A percentile compares a stretch with the other conserved stretches of the same genome.
Evolutionary conservation across 1,284 basidiomycete species (phyloP).

Genomic region (Leccinum subrobustum): DNA sequence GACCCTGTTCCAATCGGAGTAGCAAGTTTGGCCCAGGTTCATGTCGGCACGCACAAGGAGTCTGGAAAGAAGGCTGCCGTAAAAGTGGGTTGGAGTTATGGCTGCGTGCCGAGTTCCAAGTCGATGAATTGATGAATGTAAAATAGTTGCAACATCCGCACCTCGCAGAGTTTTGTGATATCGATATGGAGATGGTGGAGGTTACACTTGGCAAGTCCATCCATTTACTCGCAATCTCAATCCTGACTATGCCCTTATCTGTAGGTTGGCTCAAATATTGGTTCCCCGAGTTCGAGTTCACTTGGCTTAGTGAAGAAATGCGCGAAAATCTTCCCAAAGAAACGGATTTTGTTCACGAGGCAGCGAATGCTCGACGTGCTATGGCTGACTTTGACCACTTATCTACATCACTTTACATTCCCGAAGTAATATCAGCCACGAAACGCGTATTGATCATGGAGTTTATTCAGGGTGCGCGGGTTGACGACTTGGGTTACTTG

Average conservation of each 20-base stretch:
- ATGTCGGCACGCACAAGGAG: conserved; percentile 74
- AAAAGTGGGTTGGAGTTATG: conserved; percentile 52
- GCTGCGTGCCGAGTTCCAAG: neutral
- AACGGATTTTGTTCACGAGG: conserved; percentile 94
- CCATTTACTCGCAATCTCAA: neutral
- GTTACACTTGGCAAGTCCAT: conserved; percentile 59
- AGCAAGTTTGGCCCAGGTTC: conserved; percentile 94
- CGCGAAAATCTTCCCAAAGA: conserved; percentile 90
- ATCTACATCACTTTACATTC: conserved; percentile 87
- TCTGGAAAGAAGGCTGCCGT: conserved; percentile 85
- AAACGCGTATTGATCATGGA: conserved; percentile 95
- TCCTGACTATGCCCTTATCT: neutral
- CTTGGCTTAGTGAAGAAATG: conserved; percentile 95
- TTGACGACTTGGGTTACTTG: conserved; percentile 89
- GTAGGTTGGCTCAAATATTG: conserved; percentile 85
- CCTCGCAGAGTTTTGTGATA: conserved; percentile 87
- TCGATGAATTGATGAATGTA: conserved; percentile 9
- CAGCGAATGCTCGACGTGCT: conserved; percentile 78
- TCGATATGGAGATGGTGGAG: conserved; percentile 86
- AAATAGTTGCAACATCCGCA: conserved; percentile 88
- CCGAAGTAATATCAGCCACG: conserved; percentile 80
- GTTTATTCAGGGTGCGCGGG: conserved; percentile 84
- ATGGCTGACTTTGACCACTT: conserved; percentile 71
- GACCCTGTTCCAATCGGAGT: conserved; percentile 92
- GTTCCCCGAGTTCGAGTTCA: conserved; percentile 91